Evolutionary conservation across 495 filamentous ascomycete genomes (phyloP), one percentile per base, ranked within the genome.

Genomic region (Xylaria venustula): DNA sequence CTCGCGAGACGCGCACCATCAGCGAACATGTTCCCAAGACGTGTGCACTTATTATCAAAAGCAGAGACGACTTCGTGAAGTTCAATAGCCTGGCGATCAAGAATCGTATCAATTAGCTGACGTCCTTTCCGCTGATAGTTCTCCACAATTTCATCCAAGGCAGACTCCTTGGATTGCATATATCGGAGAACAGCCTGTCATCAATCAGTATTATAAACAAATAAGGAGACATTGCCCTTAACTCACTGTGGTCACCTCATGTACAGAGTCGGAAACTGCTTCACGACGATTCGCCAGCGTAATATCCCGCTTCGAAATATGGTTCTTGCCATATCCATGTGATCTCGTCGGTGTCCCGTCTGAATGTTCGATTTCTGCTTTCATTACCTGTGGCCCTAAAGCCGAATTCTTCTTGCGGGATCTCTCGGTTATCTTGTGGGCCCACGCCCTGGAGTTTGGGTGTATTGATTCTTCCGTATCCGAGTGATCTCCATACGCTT

Each of bases 61-160:
- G 22, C 30, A 15, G 26, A 6, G 8, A 19, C 30, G 17, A 26
- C n/a, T 20, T 61, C 49, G n/a, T 41, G 3, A 11, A 61, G 49
- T 48, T 61, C 58, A 36, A 20, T 48, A 14, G 58, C 20, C 50
- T 61, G 58, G 19, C 50, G 50, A 42, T 54, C 41, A 37, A 54
- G 50, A 26, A 54, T 8, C n/a, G 4, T 26, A 7, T 34, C 19
- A 32, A 45, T 30, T 9, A 50, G 7, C 12, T 45, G 25, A 0
- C 4, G 42, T 4, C 51, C 60, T 23, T 30, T 62, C 42, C 25
- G 51, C 45, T 36, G 30, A 44, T 58, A 57, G 12, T 7, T 62
- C 17, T 11, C 46, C 12, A 49, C 40, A 22, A 62, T 62, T 12
- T 37, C 45, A 17, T 44, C n/a, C 20, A 49, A 20, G 7, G 54